Base-by-base conservation (phyloP, 2,329 filamentous ascomycete genomes). In the Gnomoniopsis smithogilvyi region DNA sequence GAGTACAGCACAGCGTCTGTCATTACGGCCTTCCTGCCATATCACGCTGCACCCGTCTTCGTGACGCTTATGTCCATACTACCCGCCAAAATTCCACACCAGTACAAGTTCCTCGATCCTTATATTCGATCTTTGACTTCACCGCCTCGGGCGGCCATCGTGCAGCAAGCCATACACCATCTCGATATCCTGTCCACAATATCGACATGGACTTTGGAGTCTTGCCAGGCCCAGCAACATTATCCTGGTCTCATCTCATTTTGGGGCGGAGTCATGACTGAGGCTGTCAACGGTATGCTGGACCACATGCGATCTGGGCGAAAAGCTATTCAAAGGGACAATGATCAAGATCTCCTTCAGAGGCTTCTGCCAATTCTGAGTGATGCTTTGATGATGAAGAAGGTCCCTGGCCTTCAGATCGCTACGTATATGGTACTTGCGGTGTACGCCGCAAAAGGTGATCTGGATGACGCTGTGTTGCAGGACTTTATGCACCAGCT, bases 351-450 rank as follows among this genome's bases (percentile, higher is more conserved):
- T 15, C 77, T 98, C 15, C 77, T 96, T 22, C 86, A 84, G 64
- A 75, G 79, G 76, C 67, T 85, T 83, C 69, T 80, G 80, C 73
- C 92, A 78, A 66, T 92, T 2, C 80, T 99, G 34, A 90, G 91
- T 61, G 87, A 91, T 63, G 91, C 89, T 1, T 80, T 98, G 62
- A 81, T 87, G 10, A 83, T 94, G 77, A 87, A 87, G 67, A 86
- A 89, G 62, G 86, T 88, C 0, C 84, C 92, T 0, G 91, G 94
- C 62, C 78, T 96, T 46, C 90, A 93, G 64, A 83, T 96, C 61
- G 92, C 90, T 17, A 93, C 90, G 59, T 98, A 96, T 72, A 96
- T 97, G 89, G 86, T 96, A 21, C 83, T 93, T 58, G 86, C 92
- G 7, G 86, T 98, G 51, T 82, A 98, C 62, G 92, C 91, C 7